Evolutionary conservation across 1,284 basidiomycete genomes (phyloP).

Genomic region (Boletellus deceptivus): DNA sequence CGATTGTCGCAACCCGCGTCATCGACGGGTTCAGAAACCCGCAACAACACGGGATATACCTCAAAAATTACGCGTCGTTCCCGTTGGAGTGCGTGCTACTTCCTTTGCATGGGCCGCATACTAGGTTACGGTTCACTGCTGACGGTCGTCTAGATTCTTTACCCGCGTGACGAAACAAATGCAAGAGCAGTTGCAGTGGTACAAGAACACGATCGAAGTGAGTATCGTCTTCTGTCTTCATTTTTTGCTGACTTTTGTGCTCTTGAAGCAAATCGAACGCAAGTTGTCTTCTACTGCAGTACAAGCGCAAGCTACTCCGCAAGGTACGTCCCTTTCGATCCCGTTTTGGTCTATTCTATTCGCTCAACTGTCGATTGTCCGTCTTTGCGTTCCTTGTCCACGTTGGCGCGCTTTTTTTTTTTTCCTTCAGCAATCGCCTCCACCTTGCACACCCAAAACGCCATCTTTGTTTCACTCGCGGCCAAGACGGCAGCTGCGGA

Average conservation of each 20-base stretch:
- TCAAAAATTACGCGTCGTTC: conserved; percentile 75
- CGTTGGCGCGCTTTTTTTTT: not conserved
- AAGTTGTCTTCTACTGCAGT: conserved; percentile 65
- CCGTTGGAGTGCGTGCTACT: conserved; percentile 66
- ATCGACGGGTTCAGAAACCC: conserved; percentile 74
- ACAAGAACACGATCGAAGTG: conserved; percentile 78
- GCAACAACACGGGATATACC: conserved; percentile 61
- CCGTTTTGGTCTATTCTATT: no score
- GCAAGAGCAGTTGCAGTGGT: conserved; percentile 69
- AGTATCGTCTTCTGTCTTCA: not conserved
- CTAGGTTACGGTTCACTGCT: not conserved
- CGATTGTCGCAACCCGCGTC: conserved; percentile 67
- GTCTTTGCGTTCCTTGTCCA: no score
- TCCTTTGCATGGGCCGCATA: not conserved
- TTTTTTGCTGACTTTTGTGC: conserved; percentile 2
- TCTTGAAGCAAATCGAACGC: conserved; percentile 72
- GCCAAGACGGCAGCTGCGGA: conserved; percentile 68
- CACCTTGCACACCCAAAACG: conserved; percentile 72
- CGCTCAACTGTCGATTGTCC: no score
- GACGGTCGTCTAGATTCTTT: conserved; percentile 56
- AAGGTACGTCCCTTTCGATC: conserved; percentile 44
- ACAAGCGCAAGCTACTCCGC: conserved; percentile 68
- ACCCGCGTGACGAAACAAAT: conserved; percentile 69
- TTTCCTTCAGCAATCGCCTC: conserved; percentile 70
- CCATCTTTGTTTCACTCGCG: conserved; percentile 69